A percentile compares a stretch with the other conserved stretches of the same genome.
Conservation (phyloP, 169 alveolate species). For the Plasmodium coatneyi region DNA sequence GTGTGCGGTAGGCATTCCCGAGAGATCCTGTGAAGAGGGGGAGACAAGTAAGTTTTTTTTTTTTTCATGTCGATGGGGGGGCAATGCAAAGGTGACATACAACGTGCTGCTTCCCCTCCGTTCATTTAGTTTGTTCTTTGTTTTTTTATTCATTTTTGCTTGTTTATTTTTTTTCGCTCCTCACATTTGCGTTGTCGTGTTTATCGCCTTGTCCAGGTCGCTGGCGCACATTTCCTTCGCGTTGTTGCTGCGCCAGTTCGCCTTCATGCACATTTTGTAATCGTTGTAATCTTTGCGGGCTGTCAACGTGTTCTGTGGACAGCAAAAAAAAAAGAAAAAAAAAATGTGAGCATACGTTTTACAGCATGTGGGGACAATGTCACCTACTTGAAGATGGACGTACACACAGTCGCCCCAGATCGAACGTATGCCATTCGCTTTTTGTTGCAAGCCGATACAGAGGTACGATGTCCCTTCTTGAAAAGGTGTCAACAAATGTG, state of each 20-base stretch:
- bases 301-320: conserved; percentile 2
- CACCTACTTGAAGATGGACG: neutral
- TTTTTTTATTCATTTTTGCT: neutral
- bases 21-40: conserved; percentile 29
- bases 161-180: neutral
- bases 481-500: neutral
- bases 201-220: conserved; percentile 21
- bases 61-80: too few species aligned
- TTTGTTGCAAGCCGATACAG: neutral
- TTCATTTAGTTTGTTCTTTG: neutral
- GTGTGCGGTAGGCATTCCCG: conserved; percentile 54
- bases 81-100: neutral
- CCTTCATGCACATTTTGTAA: conserved; percentile 30
- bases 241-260: neutral
- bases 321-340: neutral
- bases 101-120: neutral
- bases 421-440: neutral
- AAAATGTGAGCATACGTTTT: neutral
- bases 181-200: conserved; percentile 53
- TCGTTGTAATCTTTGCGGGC: conserved; percentile 54
- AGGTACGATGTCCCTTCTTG: neutral
- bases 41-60: neutral
- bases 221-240: conserved; percentile 20
- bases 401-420: neutral
- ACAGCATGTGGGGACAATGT: neutral